These are phyloP conservation scores for Mycothermus thermophilus DNA, from an alignment of 495 filamentous ascomycete genomes.

Conservation along the genomic window DNA sequence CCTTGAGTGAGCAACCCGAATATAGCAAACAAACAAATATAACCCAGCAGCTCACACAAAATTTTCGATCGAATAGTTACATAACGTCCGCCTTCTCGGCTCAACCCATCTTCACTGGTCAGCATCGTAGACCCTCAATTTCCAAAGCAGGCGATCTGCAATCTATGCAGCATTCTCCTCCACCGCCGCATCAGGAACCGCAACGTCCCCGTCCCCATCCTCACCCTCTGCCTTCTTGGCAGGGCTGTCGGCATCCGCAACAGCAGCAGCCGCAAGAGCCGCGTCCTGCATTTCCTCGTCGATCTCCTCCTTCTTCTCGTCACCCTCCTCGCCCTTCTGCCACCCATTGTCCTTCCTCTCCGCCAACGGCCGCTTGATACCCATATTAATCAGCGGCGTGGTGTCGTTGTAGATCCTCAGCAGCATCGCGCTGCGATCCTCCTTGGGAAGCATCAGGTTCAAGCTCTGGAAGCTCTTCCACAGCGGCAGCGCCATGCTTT, in stretches of 20 bases:
- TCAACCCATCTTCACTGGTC: too few species aligned
- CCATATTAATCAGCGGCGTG: slow-evolving; percentile 50
- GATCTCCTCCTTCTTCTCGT: slow-evolving; percentile 1
- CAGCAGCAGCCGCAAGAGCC: slow-evolving; percentile 2
- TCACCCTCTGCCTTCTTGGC: slow-evolving; percentile 1
- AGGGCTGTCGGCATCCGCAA: background rate
- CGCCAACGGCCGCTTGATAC: slow-evolving; percentile 31
- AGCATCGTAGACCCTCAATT: too few species aligned
- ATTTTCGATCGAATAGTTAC: too few species aligned
- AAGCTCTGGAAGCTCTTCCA: slow-evolving; percentile 79
- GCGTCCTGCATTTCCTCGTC: slow-evolving; percentile 9
- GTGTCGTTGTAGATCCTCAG: slow-evolving; percentile 80
- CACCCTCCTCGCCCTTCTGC: slow-evolving; percentile 13
- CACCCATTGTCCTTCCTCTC: slow-evolving; percentile 11
- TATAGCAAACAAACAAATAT: too few species aligned
- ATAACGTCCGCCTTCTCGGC: too few species aligned
- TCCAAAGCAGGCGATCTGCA: too few species aligned
- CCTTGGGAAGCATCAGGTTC: slow-evolving; percentile 95
- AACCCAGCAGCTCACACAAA: too few species aligned
- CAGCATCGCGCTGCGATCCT: slow-evolving; percentile 85
- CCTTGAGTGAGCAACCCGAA: too few species aligned
- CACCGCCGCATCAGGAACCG: background rate
- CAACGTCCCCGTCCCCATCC: background rate
- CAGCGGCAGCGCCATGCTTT: slow-evolving; percentile 74
- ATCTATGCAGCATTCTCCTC: background rate